These are phyloP conservation scores for Stereocaulon alpinum DNA, from an alignment of 495 filamentous ascomycete genomes.

Conservation along the genomic window DNA sequence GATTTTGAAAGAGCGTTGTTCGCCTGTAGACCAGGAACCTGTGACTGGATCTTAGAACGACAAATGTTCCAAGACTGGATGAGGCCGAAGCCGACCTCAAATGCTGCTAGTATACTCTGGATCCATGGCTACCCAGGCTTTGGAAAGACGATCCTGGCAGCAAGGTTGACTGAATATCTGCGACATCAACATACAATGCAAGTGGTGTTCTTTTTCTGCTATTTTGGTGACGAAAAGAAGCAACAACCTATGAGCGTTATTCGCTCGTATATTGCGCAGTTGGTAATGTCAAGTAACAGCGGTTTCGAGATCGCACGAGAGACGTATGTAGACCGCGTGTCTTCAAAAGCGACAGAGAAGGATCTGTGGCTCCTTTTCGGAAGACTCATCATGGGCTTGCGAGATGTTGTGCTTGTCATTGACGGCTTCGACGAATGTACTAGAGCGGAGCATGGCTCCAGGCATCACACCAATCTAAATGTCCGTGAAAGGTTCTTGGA, in stretches of 20 bases:
- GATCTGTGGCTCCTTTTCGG: constrained; percentile 21
- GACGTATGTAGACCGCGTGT: no score
- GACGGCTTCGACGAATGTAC: constrained; percentile 28
- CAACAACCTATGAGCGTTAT: constrained; percentile 20
- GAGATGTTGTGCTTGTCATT: no score
- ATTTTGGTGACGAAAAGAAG: no score
- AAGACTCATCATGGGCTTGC: no score
- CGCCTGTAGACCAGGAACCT: constrained; percentile 19
- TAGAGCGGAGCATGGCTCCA: constrained; percentile 1
- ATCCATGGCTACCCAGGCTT: constrained; percentile 25
- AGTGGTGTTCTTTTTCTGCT: constrained; percentile 25
- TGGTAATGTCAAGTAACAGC: constrained; percentile 13
- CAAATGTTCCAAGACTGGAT: constrained; percentile 19
- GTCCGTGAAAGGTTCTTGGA: constrained; percentile 18
- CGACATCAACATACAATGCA: not conserved
- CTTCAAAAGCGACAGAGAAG: constrained; percentile 18
- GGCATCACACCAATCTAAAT: not conserved
- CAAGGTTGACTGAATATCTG: constrained; percentile 22
- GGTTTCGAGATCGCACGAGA: constrained; percentile 17
- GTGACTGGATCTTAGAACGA: constrained; percentile 23
- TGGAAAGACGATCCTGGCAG: constrained; percentile 27
- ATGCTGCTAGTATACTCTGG: constrained; percentile 21
- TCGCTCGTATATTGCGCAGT: constrained; percentile 25
- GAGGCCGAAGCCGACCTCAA: not conserved
- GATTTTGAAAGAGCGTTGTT: not conserved